Evolutionary conservation across 176 grass and related monocot genomes (phyloP).

Genomic region (Miscanthus lutarioriparius): DNA sequence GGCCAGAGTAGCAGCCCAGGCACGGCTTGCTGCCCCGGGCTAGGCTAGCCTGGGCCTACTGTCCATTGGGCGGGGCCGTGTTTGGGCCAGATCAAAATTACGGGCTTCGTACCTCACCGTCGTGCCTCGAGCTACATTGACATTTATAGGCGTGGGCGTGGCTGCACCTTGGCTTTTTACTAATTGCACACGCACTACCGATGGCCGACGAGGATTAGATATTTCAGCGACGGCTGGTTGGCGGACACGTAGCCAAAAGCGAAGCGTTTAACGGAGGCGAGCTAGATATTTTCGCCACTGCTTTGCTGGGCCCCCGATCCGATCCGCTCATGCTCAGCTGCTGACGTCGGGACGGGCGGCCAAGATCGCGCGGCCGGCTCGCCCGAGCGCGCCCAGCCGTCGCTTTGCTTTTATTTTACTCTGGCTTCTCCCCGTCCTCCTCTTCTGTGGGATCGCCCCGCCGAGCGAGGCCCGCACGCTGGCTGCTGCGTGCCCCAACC

Average conservation of each 20-base stretch:
- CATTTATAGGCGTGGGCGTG: too few species aligned
- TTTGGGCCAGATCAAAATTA: too few species aligned
- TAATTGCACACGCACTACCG: not conserved
- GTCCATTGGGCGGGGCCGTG: too few species aligned
- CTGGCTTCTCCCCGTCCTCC: not conserved
- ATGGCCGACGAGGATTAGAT: conserved; percentile 16
- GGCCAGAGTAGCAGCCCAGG: too few species aligned
- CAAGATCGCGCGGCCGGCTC: conserved; percentile 14
- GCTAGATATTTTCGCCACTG: conserved; percentile 38
- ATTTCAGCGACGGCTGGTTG: not conserved
- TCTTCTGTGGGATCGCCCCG: not conserved
- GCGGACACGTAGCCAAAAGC: not conserved
- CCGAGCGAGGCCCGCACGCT: not conserved
- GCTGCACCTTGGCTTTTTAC: not conserved
- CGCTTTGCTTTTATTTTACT: conserved; percentile 5
- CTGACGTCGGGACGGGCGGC: not conserved
- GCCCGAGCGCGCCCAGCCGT: conserved; percentile 16
- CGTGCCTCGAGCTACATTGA: too few species aligned
- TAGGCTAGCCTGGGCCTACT: too few species aligned
- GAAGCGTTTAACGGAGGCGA: not conserved
- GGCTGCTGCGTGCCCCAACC: conserved; percentile 18
- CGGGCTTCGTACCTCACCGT: too few species aligned
- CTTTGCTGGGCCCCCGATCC: not conserved
- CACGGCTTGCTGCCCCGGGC: too few species aligned
- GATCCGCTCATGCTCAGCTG: not conserved